Evolutionary conservation across 2,329 filamentous ascomycete genomes (phyloP), one percentile per base, ranked within the genome.

Genomic region (Didymosphaeria variabile): DNA sequence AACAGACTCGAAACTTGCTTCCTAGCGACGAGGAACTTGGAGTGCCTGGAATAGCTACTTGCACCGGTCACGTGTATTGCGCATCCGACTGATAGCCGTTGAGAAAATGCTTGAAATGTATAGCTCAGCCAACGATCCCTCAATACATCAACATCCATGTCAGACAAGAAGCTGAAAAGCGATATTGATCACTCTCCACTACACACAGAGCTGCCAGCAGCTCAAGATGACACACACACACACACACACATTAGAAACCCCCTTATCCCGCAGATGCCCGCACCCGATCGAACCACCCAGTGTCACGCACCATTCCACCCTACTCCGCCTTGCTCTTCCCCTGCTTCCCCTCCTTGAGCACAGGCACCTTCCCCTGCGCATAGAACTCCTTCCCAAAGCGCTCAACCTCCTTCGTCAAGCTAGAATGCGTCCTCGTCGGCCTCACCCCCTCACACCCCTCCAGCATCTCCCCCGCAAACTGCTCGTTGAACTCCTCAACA

Each of bases 341-440:
- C 59, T 57, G 53, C 55, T 59, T 60, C 55, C 55, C 34, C 21
- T 44, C 58, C 52, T 55, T 55, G 17, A 60, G 50, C n/a, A 65
- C 58, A 1, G 71, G 70, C 29, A 74, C 65, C 19, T 57, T 23
- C 13, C 70, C 71, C 56, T 64, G 66, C 12, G 46, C 17, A 52
- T 75, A 75, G 51, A 63, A 66, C 19, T 67, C 49, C n/a, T 57
- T 50, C 15, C 68, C 67, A 55, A 74, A 73, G 7, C 72, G 60
- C 64, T 73, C 71, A 10, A 75, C 65, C 60, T 75, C 72, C 55
- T 74, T 75, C 12, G 65, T 72, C 40, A 72, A 58, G 21, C 63
- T 68, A 1, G 65, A 69, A n/a, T 69, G 66, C 19, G 61, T 67
- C 15, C 71, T 64, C 31, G 47, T 36, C 1, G 67, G 69, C 55